phyloP scores from a whole-genome alignment of 805 yeast genomes.

The Candida bentonensis region DNA sequence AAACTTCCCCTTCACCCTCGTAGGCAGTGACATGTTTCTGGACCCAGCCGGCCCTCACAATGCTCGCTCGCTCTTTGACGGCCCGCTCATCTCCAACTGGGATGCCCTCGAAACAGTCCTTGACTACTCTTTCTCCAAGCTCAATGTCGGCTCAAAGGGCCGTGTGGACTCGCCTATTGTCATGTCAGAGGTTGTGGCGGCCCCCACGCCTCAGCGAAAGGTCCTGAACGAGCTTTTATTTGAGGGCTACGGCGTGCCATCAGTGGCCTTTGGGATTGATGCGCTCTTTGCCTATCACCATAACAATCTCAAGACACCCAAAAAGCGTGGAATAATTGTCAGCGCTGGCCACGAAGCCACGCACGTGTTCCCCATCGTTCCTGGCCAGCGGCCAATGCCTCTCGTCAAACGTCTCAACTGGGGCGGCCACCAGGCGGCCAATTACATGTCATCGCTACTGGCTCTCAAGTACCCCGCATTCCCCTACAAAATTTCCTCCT shows the following conservation, averaged over 20 bases:
- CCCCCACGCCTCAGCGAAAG: slow-evolving; percentile 55
- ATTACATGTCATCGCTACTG: slow-evolving; percentile 47
- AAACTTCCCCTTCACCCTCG: slow-evolving; percentile 42
- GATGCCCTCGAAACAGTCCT: slow-evolving; percentile 70
- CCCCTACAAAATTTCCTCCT: slow-evolving; percentile 54
- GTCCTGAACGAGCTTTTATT: slow-evolving; percentile 71
- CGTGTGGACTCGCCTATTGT: slow-evolving; percentile 65
- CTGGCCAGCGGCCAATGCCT: slow-evolving; percentile 47
- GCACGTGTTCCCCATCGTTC: slow-evolving; percentile 63
- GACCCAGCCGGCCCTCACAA: slow-evolving; percentile 59
- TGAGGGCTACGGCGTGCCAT: slow-evolving; percentile 67
- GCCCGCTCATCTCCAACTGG: slow-evolving; percentile 81
- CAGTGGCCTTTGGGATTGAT: slow-evolving; percentile 71
- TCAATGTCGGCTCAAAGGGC: slow-evolving; percentile 46
- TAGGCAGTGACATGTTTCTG: slow-evolving; percentile 69
- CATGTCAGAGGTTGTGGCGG: slow-evolving; percentile 63
- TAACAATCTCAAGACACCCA: slow-evolving; percentile 29
- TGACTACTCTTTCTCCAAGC: slow-evolving; percentile 71
- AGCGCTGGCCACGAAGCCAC: slow-evolving; percentile 76
- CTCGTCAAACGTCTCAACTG: slow-evolving; percentile 74
- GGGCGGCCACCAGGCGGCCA: slow-evolving; percentile 73
- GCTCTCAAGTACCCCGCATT: slow-evolving; percentile 82
- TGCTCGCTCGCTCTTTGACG: slow-evolving; percentile 74
- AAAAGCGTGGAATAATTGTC: slow-evolving; percentile 53
- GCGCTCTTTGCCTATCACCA: slow-evolving; percentile 63